Conservation (phyloP, 225 moss, liverwort and hornwort genomes). For the Antitrichia curtipendula region DNA sequence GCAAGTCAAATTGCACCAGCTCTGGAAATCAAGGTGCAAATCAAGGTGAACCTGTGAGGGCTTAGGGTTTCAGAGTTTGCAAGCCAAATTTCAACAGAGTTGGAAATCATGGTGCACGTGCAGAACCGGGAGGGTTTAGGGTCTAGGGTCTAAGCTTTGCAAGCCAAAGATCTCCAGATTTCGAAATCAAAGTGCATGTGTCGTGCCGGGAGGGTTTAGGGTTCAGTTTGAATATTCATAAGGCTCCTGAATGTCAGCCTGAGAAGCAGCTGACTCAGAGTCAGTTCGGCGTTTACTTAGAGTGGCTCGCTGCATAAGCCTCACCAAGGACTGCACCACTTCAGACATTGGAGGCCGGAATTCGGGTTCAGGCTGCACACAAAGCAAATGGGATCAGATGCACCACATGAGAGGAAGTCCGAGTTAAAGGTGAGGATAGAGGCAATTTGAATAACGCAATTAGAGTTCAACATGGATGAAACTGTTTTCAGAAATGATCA, state of each 20-base stretch:
- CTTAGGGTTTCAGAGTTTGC: not conserved
- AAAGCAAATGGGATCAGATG: not conserved
- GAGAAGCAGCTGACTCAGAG: not conserved
- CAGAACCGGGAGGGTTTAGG: not conserved
- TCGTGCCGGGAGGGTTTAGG: not conserved
- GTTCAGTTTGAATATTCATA: not conserved
- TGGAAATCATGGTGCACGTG: not conserved
- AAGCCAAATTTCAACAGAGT: not conserved
- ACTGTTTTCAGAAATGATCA: not conserved
- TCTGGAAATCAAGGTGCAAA: not conserved
- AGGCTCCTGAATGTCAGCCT: conserved; percentile 4
- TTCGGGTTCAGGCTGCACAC: conserved; percentile 52
- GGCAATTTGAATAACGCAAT: not conserved
- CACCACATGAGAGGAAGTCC: not conserved
- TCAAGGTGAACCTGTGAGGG: no score
- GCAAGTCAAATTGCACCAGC: not conserved
- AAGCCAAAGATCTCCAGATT: not conserved
- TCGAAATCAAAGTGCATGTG: not conserved
- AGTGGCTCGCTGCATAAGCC: conserved; percentile 59
- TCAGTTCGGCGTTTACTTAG: conserved; percentile 36
- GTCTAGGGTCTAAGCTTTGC: not conserved
- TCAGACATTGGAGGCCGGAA: conserved; percentile 78
- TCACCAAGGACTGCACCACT: conserved; percentile 55
- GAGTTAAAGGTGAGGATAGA: not conserved
- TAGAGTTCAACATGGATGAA: not conserved